Evolutionary conservation across 352 stramenopile genomes (phyloP), one percentile per base, ranked within the genome.

Genomic region (Pythium myriotylum): DNA sequence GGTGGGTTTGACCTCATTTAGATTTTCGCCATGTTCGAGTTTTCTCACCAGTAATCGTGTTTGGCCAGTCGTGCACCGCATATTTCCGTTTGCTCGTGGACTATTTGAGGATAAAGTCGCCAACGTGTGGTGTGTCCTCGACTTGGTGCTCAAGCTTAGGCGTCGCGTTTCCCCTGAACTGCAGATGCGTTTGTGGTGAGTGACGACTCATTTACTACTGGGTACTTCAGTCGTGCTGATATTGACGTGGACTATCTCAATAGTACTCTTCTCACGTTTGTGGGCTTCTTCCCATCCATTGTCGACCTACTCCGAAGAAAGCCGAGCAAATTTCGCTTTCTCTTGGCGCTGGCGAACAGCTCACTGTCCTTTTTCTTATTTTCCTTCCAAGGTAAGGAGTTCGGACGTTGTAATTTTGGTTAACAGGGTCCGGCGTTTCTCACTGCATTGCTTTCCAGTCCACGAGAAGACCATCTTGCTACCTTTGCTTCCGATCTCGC

Each of bases 21-120:
- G n/a, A n/a, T n/a, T n/a, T n/a, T n/a, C n/a, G n/a, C n/a, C n/a
- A n/a, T n/a, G n/a, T n/a, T n/a, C n/a, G n/a, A n/a, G n/a, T n/a
- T n/a, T n/a, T n/a, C n/a, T n/a, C n/a, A n/a, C n/a, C n/a, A n/a
- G n/a, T 35, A 35, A 35, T 10, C 10, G 29, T 10, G 10, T 45
- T 50, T 61, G 33, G 60, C 39, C 35, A 89, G 84, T 99, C 33
- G 19, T 98, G 2, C 80, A 86, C 47, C 89, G 97, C 22, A 88
- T 99, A 32, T 99, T 99, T 62, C 97, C 97, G 2, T 97, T 99
- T 61, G 76, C 88, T 17, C 81, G 97, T 19, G 96, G 97, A 8
- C 68, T 99, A 33, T 99, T 99, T 74, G 97, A 99, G 80, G 96
- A 98, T 66, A 99, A 99, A 67, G 97, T 99, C 12, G 83, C 96